A percentile compares a stretch with the other conserved stretches of the same genome.
phyloP scores from a whole-genome alignment of 2,329 filamentous ascomycete species.

The Didymella glomerata region DNA sequence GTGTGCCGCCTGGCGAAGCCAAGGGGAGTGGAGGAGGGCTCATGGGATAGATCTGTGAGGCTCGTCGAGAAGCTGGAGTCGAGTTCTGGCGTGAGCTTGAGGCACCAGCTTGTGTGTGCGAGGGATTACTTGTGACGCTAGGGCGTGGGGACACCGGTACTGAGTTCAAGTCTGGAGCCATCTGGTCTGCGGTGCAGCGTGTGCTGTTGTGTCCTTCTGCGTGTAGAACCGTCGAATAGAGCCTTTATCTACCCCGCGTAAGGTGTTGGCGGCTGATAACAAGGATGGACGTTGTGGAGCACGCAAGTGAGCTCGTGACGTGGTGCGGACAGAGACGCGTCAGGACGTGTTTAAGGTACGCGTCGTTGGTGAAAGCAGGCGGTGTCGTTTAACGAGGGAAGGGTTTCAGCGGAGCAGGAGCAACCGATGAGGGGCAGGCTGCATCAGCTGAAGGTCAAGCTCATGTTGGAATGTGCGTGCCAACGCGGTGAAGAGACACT shows the following conservation, averaged over 20 bases:
- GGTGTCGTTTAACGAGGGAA: conserved; percentile 16
- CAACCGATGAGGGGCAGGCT: conserved; percentile 32
- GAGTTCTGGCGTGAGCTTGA: conserved; percentile 38
- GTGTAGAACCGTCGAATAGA: neutral
- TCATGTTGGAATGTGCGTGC: conserved; percentile 19
- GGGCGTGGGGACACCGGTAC: conserved; percentile 51
- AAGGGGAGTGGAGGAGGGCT: conserved; percentile 55
- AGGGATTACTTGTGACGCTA: conserved; percentile 28
- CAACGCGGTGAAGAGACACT: neutral
- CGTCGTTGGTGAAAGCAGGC: conserved; percentile 14
- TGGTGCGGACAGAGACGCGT: conserved; percentile 10
- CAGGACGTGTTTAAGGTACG: conserved; percentile 16
- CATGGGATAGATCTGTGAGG: conserved; percentile 58
- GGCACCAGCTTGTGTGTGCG: conserved; percentile 36
- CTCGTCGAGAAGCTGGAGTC: conserved; percentile 34
- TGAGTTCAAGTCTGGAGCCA: conserved; percentile 61
- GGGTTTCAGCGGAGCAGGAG: conserved; percentile 18
- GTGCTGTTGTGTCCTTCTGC: neutral
- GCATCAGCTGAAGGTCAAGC: conserved; percentile 22
- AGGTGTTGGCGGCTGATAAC: conserved; percentile 4
- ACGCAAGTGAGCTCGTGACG: conserved; percentile 5
- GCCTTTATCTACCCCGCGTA: conserved; percentile 20
- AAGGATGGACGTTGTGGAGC: conserved; percentile 7
- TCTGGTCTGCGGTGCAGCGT: conserved; percentile 35
- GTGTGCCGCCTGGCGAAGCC: conserved; percentile 46